Percentiles rank a stretch among this genome's conserved stretches.
Conservation (phyloP, 2,329 filamentous ascomycete genomes). For the Epichloe sibirici region DNA sequence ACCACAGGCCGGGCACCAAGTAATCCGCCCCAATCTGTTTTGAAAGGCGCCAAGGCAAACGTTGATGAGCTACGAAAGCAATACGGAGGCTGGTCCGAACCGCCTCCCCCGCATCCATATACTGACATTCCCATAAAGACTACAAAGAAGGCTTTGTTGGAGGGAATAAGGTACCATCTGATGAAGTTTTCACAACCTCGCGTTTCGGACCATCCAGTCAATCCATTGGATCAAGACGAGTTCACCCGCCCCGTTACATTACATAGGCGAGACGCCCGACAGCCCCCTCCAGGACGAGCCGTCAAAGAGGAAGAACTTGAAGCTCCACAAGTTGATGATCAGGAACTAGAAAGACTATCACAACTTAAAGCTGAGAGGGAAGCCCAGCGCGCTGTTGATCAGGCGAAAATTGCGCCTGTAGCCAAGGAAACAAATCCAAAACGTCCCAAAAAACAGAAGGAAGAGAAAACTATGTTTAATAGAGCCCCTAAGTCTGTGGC, state of each 20-base stretch:
- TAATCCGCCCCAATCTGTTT: slow-evolving; percentile 10
- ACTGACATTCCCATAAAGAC: slow-evolving; percentile 58
- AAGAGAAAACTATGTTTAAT: slow-evolving; percentile 79
- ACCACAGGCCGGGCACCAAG: slow-evolving; percentile 10
- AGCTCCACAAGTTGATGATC: slow-evolving; percentile 35
- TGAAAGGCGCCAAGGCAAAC: slow-evolving; percentile 20
- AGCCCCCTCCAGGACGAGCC: slow-evolving; percentile 49
- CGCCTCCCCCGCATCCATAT: slow-evolving; percentile 37
- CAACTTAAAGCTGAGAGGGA: slow-evolving; percentile 69
- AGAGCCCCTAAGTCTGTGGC: slow-evolving; percentile 70
- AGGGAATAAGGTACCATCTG: slow-evolving; percentile 75
- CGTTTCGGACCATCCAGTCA: slow-evolving; percentile 45
- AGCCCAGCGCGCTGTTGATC: slow-evolving; percentile 72
- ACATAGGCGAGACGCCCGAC: slow-evolving; percentile 76
- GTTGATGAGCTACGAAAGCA: slow-evolving; percentile 31
- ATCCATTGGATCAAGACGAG: slow-evolving; percentile 58
- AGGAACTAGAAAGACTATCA: slow-evolving; percentile 52
- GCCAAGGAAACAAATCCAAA: slow-evolving; percentile 44
- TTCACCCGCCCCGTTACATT: slow-evolving; percentile 82
- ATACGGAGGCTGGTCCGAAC: slow-evolving; percentile 46
- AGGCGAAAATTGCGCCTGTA: slow-evolving; percentile 86
- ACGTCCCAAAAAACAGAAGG: slow-evolving; percentile 51
- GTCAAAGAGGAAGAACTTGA: slow-evolving; percentile 46
- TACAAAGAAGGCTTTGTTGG: slow-evolving; percentile 67
- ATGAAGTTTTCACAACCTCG: slow-evolving; percentile 63